phyloP scores from a whole-genome alignment of 2,329 filamentous ascomycete species.

The Claviceps maximensis region DNA sequence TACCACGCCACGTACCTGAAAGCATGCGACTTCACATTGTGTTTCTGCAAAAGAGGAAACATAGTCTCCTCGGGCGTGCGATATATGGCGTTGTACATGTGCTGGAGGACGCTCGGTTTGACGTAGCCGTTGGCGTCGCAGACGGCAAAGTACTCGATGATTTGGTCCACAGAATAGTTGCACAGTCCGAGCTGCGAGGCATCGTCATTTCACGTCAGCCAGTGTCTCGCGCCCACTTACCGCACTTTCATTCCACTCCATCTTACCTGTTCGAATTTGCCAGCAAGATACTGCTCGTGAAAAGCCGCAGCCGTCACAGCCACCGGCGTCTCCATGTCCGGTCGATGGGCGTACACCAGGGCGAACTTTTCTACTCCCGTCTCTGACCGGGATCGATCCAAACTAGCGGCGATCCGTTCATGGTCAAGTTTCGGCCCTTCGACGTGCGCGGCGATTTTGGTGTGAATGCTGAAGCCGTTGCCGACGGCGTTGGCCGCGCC shows the following conservation, averaged over 20 bases:
- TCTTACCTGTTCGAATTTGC: neutral
- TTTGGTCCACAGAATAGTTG: neutral
- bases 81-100: no score
- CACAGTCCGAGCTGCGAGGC: no score
- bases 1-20: no score
- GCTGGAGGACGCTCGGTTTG: no score
- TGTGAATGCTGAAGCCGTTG: neutral
- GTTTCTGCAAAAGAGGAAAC: no score
- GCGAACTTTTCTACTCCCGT: neutral
- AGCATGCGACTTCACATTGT: no score
- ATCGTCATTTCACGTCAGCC: neutral
- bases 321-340: neutral
- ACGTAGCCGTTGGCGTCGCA: no score
- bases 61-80: no score
- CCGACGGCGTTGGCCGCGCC: neutral
- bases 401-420: neutral
- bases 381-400: constrained; percentile 24
- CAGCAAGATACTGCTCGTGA: neutral
- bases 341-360: neutral
- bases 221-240: no score
- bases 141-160: neutral
- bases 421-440: neutral
- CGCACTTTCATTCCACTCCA: no score
- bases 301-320: neutral
- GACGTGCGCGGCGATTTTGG: neutral